A percentile compares a stretch with the other conserved stretches of the same genome.
phyloP scores from a whole-genome alignment of 1,284 basidiomycete species.

The Neotropicomus parvogracilis region DNA sequence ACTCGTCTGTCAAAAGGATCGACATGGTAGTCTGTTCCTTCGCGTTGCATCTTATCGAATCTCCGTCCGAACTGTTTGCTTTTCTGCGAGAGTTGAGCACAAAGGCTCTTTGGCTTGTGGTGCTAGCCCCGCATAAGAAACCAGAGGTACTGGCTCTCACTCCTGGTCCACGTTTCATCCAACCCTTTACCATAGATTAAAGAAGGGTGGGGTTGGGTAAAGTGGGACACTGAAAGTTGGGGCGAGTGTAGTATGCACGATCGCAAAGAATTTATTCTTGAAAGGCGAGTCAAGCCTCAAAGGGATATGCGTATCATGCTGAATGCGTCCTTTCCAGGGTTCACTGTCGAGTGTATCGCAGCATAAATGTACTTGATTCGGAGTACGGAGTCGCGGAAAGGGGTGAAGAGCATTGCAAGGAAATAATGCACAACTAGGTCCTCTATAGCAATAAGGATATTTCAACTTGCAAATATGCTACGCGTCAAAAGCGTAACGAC shows the following conservation, averaged over 20 bases:
- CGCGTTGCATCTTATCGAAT: conserved; percentile 65
- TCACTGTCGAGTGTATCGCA: conserved; percentile 31
- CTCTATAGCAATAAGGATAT: conserved; percentile 2
- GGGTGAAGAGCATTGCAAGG: conserved; percentile 1
- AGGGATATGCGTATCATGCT: neutral
- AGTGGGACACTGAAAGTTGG: conserved; percentile 66
- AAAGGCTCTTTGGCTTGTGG: conserved; percentile 59
- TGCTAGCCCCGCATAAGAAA: conserved; percentile 72
- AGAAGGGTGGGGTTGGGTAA: conserved; percentile 68
- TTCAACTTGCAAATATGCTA: conserved; percentile 24
- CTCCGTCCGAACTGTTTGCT: conserved; percentile 59
- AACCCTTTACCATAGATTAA: conserved; percentile 49
- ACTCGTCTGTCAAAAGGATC: conserved; percentile 25
- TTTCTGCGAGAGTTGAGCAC: conserved; percentile 61
- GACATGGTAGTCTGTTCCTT: conserved; percentile 72
- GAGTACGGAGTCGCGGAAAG: conserved; percentile 5
- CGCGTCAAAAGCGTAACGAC: conserved; percentile 22
- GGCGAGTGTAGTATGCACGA: conserved; percentile 40
- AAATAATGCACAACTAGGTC: conserved; percentile 6
- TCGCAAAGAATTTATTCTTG: conserved; percentile 47
- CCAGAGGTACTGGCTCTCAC: conserved; percentile 50
- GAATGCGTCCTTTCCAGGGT: conserved; percentile 18
- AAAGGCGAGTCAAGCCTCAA: conserved; percentile 41
- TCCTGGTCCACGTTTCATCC: neutral
- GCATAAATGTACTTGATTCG: conserved; percentile 13